A percentile compares a stretch with the other conserved stretches of the same genome.
Conservation (phyloP, 176 grass and related monocot species). For the Urochloa ruziziensis region DNA sequence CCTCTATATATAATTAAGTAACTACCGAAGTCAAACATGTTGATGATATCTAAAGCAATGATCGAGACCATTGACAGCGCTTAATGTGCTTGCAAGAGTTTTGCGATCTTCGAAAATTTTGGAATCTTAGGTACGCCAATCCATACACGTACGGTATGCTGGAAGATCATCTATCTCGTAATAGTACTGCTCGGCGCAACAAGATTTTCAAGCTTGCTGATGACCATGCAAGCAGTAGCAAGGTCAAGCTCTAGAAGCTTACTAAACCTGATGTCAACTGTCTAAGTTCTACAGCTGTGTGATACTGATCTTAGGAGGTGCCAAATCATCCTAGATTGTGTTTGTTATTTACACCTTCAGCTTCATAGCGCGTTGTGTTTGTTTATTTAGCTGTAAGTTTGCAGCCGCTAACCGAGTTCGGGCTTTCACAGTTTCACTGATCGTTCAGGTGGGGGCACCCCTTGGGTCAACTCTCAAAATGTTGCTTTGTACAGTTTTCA, state of each 20-base stretch:
- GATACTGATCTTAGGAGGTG: no score
- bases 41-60: neutral
- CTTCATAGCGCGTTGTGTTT: no score
- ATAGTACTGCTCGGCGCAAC: neutral
- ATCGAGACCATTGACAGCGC: neutral
- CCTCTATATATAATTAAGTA: neutral
- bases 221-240: neutral
- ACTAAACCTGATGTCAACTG: neutral
- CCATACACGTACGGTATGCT: neutral
- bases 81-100: neutral
- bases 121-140: slow-evolving; percentile 28
- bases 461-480: neutral
- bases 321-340: no score
- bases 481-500: neutral
- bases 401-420: no score
- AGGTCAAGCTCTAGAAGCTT: slow-evolving; percentile 1
- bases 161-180: neutral
- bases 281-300: neutral
- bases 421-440: no score
- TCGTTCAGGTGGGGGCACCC: no score
- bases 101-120: slow-evolving; percentile 7
- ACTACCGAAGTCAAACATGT: slow-evolving; percentile 25
- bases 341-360: no score
- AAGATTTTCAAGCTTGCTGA: neutral
- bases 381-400: no score